Evolutionary conservation across 2,329 filamentous ascomycete genomes (phyloP), one percentile per base, ranked within the genome.

Genomic region (Hypoxylon sp.): DNA sequence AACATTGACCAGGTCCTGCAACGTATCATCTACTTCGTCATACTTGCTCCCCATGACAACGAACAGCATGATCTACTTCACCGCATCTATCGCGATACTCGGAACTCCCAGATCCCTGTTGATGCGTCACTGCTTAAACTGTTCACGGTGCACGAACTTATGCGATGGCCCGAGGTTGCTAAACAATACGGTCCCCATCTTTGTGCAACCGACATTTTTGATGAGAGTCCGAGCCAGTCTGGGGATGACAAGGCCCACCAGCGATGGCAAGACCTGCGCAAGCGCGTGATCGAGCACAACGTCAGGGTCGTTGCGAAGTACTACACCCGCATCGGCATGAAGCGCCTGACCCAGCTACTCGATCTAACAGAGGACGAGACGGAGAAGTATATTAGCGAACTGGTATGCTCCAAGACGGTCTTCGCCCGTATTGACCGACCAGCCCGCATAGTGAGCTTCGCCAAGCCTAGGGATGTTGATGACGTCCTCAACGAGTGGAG

Each of bases 401-500:
- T 99, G 68, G 96, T 99, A 54, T 98, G 94, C 46, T 94, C 93
- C 72, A 98, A 98, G 89, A 99, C 96, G 6, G 95, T 99, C 70
- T 97, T 96, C 77, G 96, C 96, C 70, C 97, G 97, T 82, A 99
- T 99, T 75, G 96, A 99, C 80, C 89, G 96, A 52, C 96, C 96
- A 0, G 96, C 96, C 5, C 88, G 93, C 65, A 88, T 98, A 68
- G 94, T 99, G 76, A 97, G 87, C 81, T 99, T 99, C 78, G 94
- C 95, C 70, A 96, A 97, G 86, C 93, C 94, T 57, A 89, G 95
- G 71, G 94, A 97, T 81, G 93, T 94, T 1, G 96, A 99, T 78
- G 96, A 99, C 81, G 90, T 98, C 58, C 84, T 99, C 77, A 99
- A 99, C 78, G 96, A 99, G 82, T 99, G 96, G 96, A 97, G 94